A percentile compares a stretch with the other conserved stretches of the same genome.
Conservation (phyloP, 441 rosid genomes). For the Melastoma candidum region DNA sequence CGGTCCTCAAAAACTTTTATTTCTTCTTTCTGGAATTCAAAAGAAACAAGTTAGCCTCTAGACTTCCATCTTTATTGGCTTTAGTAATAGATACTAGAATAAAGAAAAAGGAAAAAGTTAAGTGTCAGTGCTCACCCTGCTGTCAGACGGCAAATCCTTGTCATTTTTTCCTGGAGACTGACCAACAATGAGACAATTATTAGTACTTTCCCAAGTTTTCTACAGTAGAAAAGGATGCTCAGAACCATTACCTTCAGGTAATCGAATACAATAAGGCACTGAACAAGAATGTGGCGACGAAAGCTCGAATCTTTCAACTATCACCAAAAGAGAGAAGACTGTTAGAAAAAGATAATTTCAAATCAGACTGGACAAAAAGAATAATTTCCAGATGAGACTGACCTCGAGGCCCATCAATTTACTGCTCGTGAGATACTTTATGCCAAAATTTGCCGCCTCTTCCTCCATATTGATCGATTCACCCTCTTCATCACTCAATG, state of each 20-base stretch:
- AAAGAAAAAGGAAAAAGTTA: neutral
- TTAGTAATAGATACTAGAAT: neutral
- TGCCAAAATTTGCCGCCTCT: slow-evolving; percentile 83
- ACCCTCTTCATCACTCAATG: slow-evolving; percentile 96
- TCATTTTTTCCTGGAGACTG: slow-evolving; percentile 96
- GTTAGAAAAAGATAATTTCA: neutral
- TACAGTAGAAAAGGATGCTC: slow-evolving; percentile 5
- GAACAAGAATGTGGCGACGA: slow-evolving; percentile 93
- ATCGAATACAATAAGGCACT: slow-evolving; percentile 90
- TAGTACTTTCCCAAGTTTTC: slow-evolving; percentile 3
- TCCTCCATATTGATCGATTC: slow-evolving; percentile 87
- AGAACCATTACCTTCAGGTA: slow-evolving; percentile 63
- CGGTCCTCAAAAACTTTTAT: slow-evolving; percentile 76
- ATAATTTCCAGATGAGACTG: slow-evolving; percentile 15
- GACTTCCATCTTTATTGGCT: neutral
- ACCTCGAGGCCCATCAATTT: slow-evolving; percentile 98
- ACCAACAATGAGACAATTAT: slow-evolving; percentile 12
- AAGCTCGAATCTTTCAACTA: slow-evolving; percentile 98
- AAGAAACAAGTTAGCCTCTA: slow-evolving; percentile 3
- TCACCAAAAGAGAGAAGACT: slow-evolving; percentile 12
- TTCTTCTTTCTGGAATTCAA: slow-evolving; percentile 71
- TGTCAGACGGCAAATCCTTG: slow-evolving; percentile 85
- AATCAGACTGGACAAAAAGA: slow-evolving; percentile 7
- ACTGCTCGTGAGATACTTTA: slow-evolving; percentile 96
- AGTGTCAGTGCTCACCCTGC: slow-evolving; percentile 62